phyloP scores from a whole-genome alignment of 768 basidiomycete species.

The Tulasnella sp. region DNA sequence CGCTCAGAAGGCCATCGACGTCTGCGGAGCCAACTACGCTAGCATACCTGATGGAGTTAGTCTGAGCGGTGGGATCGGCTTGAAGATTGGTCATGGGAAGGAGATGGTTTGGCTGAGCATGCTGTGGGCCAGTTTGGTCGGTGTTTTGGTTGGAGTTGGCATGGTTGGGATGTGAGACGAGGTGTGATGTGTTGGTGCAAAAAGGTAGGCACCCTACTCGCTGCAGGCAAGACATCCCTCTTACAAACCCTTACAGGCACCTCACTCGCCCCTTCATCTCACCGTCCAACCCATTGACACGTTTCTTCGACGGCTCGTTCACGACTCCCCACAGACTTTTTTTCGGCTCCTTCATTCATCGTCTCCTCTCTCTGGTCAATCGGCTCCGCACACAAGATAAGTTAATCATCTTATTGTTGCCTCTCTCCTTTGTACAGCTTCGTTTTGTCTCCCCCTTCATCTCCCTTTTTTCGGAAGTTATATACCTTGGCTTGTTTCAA shows the following conservation, averaged over 20 bases:
- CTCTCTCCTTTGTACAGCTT: neutral
- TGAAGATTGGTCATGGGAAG: neutral
- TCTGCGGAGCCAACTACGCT: slow-evolving; percentile 34
- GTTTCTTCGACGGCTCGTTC: slow-evolving; percentile 1
- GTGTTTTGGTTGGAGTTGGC: slow-evolving; percentile 10
- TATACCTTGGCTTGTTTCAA: neutral
- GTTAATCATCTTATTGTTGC: slow-evolving; percentile 7
- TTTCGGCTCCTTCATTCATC: neutral
- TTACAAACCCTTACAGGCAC: too few relatives aligned
- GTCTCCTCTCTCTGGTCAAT: neutral
- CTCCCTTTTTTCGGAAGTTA: neutral
- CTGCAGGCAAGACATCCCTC: too few relatives aligned
- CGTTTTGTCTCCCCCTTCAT: neutral
- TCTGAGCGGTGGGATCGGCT: neutral
- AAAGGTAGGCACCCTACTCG: too few relatives aligned
- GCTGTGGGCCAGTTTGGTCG: neutral
- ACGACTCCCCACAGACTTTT: neutral
- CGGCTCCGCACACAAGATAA: neutral
- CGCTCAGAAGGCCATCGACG: slow-evolving; percentile 32
- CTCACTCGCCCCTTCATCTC: too few relatives aligned
- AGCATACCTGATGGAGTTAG: neutral
- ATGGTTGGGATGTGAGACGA: neutral
- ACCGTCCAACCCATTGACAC: neutral
- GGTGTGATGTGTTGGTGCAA: neutral
- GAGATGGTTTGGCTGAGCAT: neutral